Percentiles rank a stretch among this genome's conserved stretches.
These are phyloP conservation scores for Wickerhamiella galacta DNA, from an alignment of 805 yeast species.

Conservation along the genomic window DNA sequence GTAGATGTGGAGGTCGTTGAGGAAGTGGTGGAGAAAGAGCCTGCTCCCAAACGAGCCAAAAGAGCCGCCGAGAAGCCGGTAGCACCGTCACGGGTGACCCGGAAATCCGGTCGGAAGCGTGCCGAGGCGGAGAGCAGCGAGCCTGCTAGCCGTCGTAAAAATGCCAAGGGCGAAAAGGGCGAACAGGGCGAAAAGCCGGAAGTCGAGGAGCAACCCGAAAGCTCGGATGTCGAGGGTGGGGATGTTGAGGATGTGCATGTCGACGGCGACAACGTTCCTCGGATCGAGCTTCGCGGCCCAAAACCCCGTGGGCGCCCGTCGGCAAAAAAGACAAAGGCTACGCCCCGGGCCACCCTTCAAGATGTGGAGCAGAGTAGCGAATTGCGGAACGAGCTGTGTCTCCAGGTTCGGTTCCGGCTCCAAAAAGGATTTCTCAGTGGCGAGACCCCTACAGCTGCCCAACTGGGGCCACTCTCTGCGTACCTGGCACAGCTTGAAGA, in stretches of 20 bases:
- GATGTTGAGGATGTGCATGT: not conserved
- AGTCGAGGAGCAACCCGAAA: conserved; percentile 1
- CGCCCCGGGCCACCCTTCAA: conserved; percentile 1
- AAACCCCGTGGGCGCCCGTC: conserved; percentile 5
- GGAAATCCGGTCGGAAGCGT: not conserved
- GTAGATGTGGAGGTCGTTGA: conserved; percentile 23
- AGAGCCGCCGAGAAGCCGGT: conserved; percentile 4
- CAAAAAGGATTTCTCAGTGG: conserved; percentile 10
- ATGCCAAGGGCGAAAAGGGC: not conserved
- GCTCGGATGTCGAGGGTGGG: conserved; percentile 1
- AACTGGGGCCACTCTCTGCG: conserved; percentile 4
- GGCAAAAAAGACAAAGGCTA: not conserved
- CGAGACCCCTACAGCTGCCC: conserved; percentile 1
- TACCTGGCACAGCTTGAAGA: conserved; percentile 7
- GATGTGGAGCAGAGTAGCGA: conserved; percentile 5
- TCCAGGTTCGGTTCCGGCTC: conserved; percentile 6
- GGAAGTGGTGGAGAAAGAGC: not conserved
- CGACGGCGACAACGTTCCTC: not conserved
- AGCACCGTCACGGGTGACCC: conserved; percentile 1
- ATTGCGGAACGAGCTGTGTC: conserved; percentile 7
- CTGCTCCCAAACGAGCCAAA: conserved; percentile 1
- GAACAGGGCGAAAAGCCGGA: not conserved
- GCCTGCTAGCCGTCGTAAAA: not conserved
- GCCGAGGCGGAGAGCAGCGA: not conserved
- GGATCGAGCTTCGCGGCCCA: conserved; percentile 3